These are phyloP conservation scores for Gelatoporia subvermispora DNA, from an alignment of 768 basidiomycete genomes.

Conservation along the genomic window DNA sequence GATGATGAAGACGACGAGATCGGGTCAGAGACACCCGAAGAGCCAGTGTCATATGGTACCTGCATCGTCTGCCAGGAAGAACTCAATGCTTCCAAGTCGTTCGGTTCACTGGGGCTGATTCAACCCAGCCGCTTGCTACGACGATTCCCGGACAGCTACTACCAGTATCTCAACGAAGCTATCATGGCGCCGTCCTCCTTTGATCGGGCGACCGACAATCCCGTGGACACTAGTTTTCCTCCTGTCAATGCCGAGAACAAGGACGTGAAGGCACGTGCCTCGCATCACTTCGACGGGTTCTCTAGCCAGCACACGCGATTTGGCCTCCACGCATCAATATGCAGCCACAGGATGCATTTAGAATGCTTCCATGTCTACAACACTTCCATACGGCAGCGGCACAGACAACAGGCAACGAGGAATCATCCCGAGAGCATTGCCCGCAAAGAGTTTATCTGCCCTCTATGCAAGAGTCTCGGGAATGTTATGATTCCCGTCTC, in stretches of 20 bases:
- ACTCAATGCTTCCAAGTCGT: constrained; percentile 63
- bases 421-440: constrained; percentile 95
- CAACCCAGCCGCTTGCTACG: constrained; percentile 86
- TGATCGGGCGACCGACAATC: constrained; percentile 42
- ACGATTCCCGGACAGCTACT: constrained; percentile 64
- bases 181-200: constrained; percentile 58
- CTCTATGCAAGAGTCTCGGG: constrained; percentile 93
- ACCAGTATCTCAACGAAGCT: constrained; percentile 64
- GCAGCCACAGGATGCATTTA: constrained; percentile 96
- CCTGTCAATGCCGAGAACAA: constrained; percentile 46
- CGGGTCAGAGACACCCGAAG: constrained; percentile 42
- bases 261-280: constrained; percentile 37
- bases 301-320: constrained; percentile 70
- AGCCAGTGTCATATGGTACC: constrained; percentile 67
- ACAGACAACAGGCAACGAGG: constrained; percentile 81
- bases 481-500: constrained; percentile 89
- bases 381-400: constrained; percentile 79
- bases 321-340: constrained; percentile 82
- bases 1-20: constrained; percentile 71
- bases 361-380: constrained; percentile 92
- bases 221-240: constrained; percentile 38
- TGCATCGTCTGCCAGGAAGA: constrained; percentile 99
- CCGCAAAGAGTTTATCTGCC: constrained; percentile 92
- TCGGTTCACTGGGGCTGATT: constrained; percentile 81
- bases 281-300: constrained; percentile 69